Evolutionary conservation across 345 rosid genomes (phyloP), one percentile per base, ranked within the genome.

Genomic region (Rhizophora mangle): DNA sequence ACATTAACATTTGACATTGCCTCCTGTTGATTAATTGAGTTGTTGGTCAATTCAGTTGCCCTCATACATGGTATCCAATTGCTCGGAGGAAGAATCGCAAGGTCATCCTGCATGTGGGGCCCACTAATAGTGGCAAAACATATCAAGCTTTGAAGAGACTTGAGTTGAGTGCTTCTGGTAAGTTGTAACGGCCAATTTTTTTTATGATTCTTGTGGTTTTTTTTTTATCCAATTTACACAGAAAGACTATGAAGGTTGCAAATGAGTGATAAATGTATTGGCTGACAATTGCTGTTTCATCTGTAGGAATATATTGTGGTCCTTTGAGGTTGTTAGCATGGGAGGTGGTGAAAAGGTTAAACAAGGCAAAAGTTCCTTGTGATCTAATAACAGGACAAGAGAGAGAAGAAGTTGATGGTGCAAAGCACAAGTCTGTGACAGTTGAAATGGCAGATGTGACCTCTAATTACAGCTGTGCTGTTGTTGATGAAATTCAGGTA

Each of bases 91-190:
- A 86, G 85, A 81, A 71, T 37, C 96, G 98, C 30, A 91, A 87
- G 78, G 87, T 93, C 72, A 60, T 88, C 74, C 81, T 93, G 73
- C 98, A 93, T 60, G 94, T 93, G 32, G 98, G 98, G 2, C 98
- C 98, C 0, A 93, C 98, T 24, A 93, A 93, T 56, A 93, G 98
- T 75, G 98, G 98, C 46, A 93, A 93, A 82, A 91, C 98, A 22
- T 75, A 91, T 71, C 85, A 82, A 8, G 97, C 98, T 31, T 83
- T 93, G 53, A 89, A 89, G 84, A 85, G 73, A 61, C 87, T 93
- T 18, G 88, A 88, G 73, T 82, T 74, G 36, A 89, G 97, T 80
- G 66, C 91, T 75, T 88, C 98, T 67, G 98, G 98, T 88, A 84
- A 76, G 68, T 36, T 26, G n/a, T 55, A 16, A 31, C 24, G 67